These are phyloP conservation scores for Chaetomium cochliodes DNA, from an alignment of 495 filamentous ascomycete species.

Conservation along the genomic window DNA sequence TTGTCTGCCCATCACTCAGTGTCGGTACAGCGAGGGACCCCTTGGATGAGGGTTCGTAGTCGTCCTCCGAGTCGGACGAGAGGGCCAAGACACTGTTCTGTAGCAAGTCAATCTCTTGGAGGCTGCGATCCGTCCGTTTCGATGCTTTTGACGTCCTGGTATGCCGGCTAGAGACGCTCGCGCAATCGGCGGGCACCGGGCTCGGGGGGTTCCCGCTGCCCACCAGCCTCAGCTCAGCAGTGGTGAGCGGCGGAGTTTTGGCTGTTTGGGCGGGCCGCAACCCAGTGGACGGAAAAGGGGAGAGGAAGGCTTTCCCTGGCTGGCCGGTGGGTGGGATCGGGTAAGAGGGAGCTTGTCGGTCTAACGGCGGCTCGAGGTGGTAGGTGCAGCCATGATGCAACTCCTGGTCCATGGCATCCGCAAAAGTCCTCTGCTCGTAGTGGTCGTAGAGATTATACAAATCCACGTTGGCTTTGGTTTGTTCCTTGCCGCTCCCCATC, in stretches of 20 bases:
- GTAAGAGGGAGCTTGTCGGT: constrained; percentile 16
- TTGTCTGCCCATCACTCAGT: constrained; percentile 32
- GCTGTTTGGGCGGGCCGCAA: constrained; percentile 16
- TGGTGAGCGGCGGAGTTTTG: constrained; percentile 20
- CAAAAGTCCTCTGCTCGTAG: constrained; percentile 52
- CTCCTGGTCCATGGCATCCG: constrained; percentile 40
- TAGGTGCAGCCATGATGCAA: constrained; percentile 14
- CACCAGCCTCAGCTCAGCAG: constrained; percentile 16
- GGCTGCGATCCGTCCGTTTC: constrained; percentile 42
- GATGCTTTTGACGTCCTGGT: constrained; percentile 52
- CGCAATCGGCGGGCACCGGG: constrained; percentile 38
- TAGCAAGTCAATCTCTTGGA: constrained; percentile 46
- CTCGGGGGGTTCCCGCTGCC: constrained; percentile 23
- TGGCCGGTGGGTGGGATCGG: constrained; percentile 17
- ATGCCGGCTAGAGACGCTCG: constrained; percentile 51
- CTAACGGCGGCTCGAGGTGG: constrained; percentile 12
- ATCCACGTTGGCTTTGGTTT: constrained; percentile 33
- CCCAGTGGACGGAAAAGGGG: constrained; percentile 23
- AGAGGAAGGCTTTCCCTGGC: constrained; percentile 21
- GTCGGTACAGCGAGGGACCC: constrained; percentile 29
- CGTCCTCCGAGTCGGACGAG: constrained; percentile 51
- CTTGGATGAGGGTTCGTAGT: constrained; percentile 34
- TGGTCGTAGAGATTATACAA: constrained; percentile 51
- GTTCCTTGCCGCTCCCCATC: constrained; percentile 1
- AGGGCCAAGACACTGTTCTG: constrained; percentile 50